These are phyloP conservation scores for Talaromyces nanjingensis DNA, from an alignment of 495 filamentous ascomycete genomes.

Conservation along the genomic window DNA sequence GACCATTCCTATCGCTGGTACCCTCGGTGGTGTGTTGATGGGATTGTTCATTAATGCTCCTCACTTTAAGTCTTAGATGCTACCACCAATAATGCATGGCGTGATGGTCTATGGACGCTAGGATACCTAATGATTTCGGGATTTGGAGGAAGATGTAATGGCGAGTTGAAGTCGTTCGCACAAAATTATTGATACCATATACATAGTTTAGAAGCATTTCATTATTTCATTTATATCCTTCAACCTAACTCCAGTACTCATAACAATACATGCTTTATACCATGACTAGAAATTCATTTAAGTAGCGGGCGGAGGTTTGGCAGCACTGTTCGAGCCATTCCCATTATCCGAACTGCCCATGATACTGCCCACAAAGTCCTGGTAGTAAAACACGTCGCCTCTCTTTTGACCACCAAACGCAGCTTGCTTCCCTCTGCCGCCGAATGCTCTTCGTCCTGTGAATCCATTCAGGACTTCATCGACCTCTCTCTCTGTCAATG, in stretches of 20 bases:
- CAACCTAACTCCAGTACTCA: not conserved
- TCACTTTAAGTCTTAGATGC: conserved; percentile 27
- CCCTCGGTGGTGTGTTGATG: conserved; percentile 53
- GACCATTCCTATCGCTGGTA: conserved; percentile 58
- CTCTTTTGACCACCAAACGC: conserved; percentile 24
- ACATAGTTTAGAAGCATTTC: not conserved
- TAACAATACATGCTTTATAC: not conserved
- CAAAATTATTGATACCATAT: conserved; percentile 4
- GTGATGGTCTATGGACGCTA: not conserved
- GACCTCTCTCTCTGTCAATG: conserved; percentile 67
- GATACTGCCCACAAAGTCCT: conserved; percentile 36
- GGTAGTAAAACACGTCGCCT: conserved; percentile 40
- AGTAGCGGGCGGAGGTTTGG: not conserved
- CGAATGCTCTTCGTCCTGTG: conserved; percentile 71
- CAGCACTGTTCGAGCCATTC: conserved; percentile 7
- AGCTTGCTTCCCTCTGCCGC: conserved; percentile 24
- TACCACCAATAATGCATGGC: not conserved
- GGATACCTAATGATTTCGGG: not conserved
- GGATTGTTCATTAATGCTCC: conserved; percentile 56
- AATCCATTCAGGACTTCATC: conserved; percentile 81
- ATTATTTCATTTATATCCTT: not conserved
- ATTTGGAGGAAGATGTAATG: not conserved
- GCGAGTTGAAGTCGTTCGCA: not conserved
- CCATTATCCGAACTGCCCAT: conserved; percentile 31
- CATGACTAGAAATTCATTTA: not conserved